Conservation (phyloP, 352 stramenopile species). For the Globisporangium uncinulatum region DNA sequence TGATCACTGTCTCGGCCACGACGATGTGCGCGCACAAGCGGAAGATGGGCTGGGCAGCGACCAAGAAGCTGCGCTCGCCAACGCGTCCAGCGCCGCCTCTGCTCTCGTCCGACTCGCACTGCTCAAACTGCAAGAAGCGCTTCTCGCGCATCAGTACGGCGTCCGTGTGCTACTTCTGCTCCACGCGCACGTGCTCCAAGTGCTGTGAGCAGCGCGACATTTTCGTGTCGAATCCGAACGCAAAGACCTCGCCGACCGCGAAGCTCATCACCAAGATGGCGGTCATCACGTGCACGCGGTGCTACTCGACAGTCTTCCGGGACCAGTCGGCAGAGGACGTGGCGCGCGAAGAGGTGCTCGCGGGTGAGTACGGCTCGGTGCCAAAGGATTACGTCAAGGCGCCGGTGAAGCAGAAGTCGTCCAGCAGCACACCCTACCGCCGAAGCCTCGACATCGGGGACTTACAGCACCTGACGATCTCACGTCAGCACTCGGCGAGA, state of each 20-base stretch:
- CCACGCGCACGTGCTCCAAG: constrained; percentile 6
- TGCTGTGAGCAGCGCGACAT: constrained; percentile 9
- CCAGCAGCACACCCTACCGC: not conserved
- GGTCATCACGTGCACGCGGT: constrained; percentile 6
- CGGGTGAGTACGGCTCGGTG: constrained; percentile 6
- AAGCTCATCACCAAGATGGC: constrained; percentile 1
- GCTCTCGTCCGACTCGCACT: not conserved
- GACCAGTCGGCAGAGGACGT: constrained; percentile 1
- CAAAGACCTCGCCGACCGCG: not conserved
- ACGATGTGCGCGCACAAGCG: not conserved
- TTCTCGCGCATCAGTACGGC: constrained; percentile 6
- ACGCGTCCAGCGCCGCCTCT: not conserved
- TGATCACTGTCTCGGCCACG: constrained; percentile 15
- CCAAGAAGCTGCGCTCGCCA: not conserved
- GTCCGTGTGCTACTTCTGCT: constrained; percentile 5
- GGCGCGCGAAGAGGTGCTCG: constrained; percentile 11
- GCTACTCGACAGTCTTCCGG: not conserved
- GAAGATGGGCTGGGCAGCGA: constrained; percentile 7
- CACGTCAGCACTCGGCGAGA: not conserved
- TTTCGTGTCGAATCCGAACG: not conserved
- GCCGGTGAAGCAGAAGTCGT: not conserved
- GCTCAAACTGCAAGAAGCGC: constrained; percentile 4
- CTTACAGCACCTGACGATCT: not conserved
- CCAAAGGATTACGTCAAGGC: not conserved
- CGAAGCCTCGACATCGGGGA: not conserved